phyloP scores from a whole-genome alignment of 805 yeast species.

The Naumovozyma baii region DNA sequence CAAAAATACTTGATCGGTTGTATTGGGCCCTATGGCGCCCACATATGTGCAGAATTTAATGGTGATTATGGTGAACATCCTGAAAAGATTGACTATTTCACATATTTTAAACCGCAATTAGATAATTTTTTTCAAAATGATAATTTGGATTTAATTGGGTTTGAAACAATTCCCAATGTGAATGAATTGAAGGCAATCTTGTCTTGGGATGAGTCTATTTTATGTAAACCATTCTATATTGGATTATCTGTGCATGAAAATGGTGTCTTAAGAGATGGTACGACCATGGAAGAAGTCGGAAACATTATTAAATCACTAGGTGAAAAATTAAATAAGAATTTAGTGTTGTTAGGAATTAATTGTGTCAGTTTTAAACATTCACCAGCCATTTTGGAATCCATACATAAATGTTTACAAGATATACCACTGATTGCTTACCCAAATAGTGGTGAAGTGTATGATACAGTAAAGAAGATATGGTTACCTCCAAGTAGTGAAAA shows the following conservation, averaged over 20 bases:
- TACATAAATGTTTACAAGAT: constrained; percentile 15
- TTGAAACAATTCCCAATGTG: constrained; percentile 65
- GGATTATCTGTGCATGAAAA: constrained; percentile 35
- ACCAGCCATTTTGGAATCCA: constrained; percentile 29
- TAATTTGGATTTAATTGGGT: constrained; percentile 46
- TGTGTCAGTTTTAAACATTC: constrained; percentile 47
- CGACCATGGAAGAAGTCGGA: constrained; percentile 31
- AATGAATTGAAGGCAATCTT: constrained; percentile 46
- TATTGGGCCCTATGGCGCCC: constrained; percentile 73
- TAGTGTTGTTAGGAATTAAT: constrained; percentile 55
- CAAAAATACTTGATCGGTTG: constrained; percentile 37
- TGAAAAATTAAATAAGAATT: constrained; percentile 18
- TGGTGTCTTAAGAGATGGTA: constrained; percentile 42
- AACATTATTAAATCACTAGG: constrained; percentile 13
- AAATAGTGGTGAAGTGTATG: constrained; percentile 63
- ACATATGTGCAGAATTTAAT: constrained; percentile 57
- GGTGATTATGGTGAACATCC: constrained; percentile 45
- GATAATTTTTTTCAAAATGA: constrained; percentile 40
- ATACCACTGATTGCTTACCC: constrained; percentile 54
- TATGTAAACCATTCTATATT: constrained; percentile 36
- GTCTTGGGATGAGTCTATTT: constrained; percentile 29
- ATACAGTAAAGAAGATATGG: constrained; percentile 40
- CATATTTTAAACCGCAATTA: constrained; percentile 31
- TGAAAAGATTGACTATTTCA: constrained; percentile 23
- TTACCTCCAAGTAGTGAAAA: constrained; percentile 17